A percentile compares a stretch with the other conserved stretches of the same genome.
Evolutionary conservation across 352 stramenopile genomes (phyloP).

Genomic region (Globisporangium abappressorium): DNA sequence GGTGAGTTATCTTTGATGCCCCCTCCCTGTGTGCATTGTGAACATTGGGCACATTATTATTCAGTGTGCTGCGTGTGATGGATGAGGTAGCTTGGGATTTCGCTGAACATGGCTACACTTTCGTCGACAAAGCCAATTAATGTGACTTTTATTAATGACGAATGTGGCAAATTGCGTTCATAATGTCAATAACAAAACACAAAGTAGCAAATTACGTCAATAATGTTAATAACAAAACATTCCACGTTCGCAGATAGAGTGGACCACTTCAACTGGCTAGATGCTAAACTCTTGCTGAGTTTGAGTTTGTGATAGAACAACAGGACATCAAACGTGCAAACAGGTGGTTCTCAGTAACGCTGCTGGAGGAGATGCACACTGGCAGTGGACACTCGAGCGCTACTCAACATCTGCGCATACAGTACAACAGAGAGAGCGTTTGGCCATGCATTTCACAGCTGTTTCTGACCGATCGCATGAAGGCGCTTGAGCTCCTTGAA

Average conservation of each 20-base stretch:
- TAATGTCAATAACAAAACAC: too few relatives aligned
- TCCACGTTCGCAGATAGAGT: not conserved
- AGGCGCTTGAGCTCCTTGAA: not conserved
- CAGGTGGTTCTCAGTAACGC: not conserved
- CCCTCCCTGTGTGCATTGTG: not conserved
- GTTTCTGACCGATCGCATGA: not conserved
- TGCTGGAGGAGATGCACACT: not conserved
- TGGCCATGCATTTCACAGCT: too few relatives aligned
- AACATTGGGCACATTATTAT: not conserved
- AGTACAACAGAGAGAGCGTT: not conserved
- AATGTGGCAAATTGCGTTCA: not conserved
- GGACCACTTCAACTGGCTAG: not conserved
- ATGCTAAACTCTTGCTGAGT: too few relatives aligned
- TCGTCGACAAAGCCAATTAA: not conserved
- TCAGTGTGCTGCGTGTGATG: not conserved
- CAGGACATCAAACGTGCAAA: too few relatives aligned
- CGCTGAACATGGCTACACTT: not conserved
- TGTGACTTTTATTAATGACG: not conserved
- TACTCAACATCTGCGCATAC: not conserved
- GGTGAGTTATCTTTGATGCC: not conserved
- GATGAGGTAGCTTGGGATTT: too few relatives aligned
- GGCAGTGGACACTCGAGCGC: not conserved
- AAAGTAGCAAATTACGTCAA: too few relatives aligned
- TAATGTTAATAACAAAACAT: too few relatives aligned
- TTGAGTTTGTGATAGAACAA: too few relatives aligned